Percentiles rank a stretch among this genome's conserved stretches.
phyloP scores from a whole-genome alignment of 108 stramenopile genomes.

The Cyclostephanos tholiformis region DNA sequence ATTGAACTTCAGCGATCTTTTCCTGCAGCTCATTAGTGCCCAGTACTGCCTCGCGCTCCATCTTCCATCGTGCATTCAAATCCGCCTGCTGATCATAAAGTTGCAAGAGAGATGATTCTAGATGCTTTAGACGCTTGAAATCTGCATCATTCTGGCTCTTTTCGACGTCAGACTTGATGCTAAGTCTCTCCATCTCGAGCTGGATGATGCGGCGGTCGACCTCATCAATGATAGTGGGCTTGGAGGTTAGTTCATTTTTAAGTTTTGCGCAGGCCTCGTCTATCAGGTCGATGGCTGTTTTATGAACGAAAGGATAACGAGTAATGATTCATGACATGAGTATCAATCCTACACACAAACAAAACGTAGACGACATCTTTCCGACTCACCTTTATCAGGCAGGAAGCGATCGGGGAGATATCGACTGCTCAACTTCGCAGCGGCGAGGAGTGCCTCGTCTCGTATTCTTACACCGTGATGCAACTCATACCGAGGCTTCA shows the following conservation, averaged over 20 bases:
- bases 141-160: constrained; percentile 50
- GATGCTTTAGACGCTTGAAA: constrained; percentile 60
- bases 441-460: constrained; percentile 96
- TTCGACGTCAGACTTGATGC: constrained; percentile 81
- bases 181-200: constrained; percentile 94
- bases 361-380: not conserved
- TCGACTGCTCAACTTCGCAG: constrained; percentile 93
- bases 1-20: constrained; percentile 81
- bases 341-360: not conserved
- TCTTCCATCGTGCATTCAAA: constrained; percentile 83
- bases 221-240: constrained; percentile 85
- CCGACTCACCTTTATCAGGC: constrained; percentile 52
- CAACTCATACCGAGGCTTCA: constrained; percentile 95
- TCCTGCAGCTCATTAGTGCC: constrained; percentile 82
- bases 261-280: constrained; percentile 97
- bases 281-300: constrained; percentile 95
- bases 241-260: constrained; percentile 87
- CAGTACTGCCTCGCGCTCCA: constrained; percentile 83
- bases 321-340: not conserved
- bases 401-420: constrained; percentile 97
- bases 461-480: constrained; percentile 98
- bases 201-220: constrained; percentile 95
- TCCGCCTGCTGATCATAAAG: constrained; percentile 75
- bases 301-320: constrained; percentile 45
- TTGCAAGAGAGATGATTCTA: constrained; percentile 71